Conservation (phyloP, 2,329 filamentous ascomycete species). For the Gliomastix tumulicola region DNA sequence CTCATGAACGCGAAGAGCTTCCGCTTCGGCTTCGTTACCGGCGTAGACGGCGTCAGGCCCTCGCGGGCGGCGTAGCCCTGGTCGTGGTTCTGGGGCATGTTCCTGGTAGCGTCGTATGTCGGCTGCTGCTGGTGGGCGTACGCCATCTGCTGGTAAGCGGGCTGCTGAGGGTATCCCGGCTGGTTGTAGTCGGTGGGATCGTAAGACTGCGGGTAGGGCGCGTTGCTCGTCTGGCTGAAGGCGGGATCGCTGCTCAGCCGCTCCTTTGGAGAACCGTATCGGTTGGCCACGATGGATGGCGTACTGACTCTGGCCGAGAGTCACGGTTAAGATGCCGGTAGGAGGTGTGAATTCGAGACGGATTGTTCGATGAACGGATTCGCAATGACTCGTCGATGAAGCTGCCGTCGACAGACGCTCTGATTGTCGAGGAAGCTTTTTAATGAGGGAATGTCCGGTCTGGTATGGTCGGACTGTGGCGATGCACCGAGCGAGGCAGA, state of each 20-base stretch:
- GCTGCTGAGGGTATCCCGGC: constrained; percentile 20
- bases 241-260: constrained; percentile 29
- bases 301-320: constrained; percentile 11
- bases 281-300: constrained; percentile 24
- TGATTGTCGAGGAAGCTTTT: no score
- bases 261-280: constrained; percentile 31
- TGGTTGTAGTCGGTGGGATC: constrained; percentile 12
- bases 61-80: constrained; percentile 29
- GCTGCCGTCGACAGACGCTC: no score
- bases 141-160: constrained; percentile 15
- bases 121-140: constrained; percentile 12
- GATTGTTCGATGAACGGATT: constrained; percentile 19
- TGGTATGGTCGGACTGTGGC: no score
- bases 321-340: no score
- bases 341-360: constrained; percentile 22
- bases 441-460: no score
- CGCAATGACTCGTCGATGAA: no score
- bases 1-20: constrained; percentile 59
- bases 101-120: constrained; percentile 17
- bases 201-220: constrained; percentile 13
- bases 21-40: constrained; percentile 30
- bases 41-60: constrained; percentile 23
- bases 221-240: constrained; percentile 22
- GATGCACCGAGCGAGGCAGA: no score
- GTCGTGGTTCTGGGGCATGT: constrained; percentile 18